phyloP scores from a whole-genome alignment of 257 asterid genomes.

The Solanum appendiculatum region DNA sequence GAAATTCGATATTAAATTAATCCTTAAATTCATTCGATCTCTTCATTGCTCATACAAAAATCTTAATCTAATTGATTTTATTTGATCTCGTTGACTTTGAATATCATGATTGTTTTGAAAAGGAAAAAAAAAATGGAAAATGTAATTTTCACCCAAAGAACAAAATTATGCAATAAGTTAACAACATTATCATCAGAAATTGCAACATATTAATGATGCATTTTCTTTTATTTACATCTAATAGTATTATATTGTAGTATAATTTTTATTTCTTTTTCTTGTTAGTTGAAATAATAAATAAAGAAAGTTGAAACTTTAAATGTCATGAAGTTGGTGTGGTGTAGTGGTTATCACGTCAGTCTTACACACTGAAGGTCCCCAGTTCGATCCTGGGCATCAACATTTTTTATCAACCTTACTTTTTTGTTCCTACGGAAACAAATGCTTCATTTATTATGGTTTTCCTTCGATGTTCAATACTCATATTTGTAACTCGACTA shows the following conservation, averaged over 20 bases:
- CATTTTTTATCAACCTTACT: neutral
- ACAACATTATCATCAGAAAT: too few relatives aligned
- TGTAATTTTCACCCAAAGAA: too few relatives aligned
- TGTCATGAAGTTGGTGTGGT: slow-evolving; percentile 22
- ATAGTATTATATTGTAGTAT: too few relatives aligned
- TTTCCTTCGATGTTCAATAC: too few relatives aligned
- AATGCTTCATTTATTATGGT: too few relatives aligned
- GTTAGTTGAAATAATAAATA: accelerated
- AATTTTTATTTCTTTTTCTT: too few relatives aligned
- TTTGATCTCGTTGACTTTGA: neutral
- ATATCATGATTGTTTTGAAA: neutral
- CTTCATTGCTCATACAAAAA: neutral
- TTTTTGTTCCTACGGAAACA: neutral
- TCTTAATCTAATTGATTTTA: neutral
- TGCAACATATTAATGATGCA: too few relatives aligned
- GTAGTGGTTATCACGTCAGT: slow-evolving; percentile 54
- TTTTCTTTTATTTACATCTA: neutral
- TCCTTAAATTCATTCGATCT: too few relatives aligned
- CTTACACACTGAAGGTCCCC: slow-evolving; percentile 48
- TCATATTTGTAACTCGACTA: neutral
- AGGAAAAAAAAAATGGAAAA: neutral
- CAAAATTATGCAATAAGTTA: too few relatives aligned
- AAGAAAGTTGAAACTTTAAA: accelerated
- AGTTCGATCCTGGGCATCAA: slow-evolving; percentile 50
- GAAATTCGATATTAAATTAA: too few relatives aligned